phyloP scores from a whole-genome alignment of 352 stramenopile species.

The Phytophthora chlamydospora region DNA sequence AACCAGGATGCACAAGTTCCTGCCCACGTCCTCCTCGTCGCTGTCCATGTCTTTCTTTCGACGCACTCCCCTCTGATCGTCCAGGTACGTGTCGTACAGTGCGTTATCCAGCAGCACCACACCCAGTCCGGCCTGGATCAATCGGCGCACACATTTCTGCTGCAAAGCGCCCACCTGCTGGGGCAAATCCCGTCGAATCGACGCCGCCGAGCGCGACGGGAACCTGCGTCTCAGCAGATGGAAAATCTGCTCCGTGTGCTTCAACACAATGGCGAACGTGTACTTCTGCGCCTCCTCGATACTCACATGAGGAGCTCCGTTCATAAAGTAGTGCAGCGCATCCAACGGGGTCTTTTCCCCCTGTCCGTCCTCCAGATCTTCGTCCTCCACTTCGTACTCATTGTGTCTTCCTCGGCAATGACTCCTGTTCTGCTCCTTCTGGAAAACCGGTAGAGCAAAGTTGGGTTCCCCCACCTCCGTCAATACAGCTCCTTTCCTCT shows the following conservation, averaged over 20 bases:
- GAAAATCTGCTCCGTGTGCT: slow-evolving; percentile 83
- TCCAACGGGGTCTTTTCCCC: slow-evolving; percentile 22
- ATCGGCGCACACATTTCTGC: slow-evolving; percentile 79
- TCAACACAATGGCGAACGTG: slow-evolving; percentile 87
- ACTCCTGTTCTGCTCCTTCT: slow-evolving; percentile 18
- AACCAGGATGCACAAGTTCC: slow-evolving; percentile 82
- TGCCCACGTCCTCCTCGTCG: slow-evolving; percentile 58
- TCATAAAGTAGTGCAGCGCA: slow-evolving; percentile 37
- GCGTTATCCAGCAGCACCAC: slow-evolving; percentile 81
- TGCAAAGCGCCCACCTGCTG: slow-evolving; percentile 75
- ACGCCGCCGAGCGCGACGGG: slow-evolving; percentile 68
- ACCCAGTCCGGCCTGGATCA: slow-evolving; percentile 81
- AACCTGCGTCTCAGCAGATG: slow-evolving; percentile 68
- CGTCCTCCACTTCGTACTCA: slow-evolving; percentile 20
- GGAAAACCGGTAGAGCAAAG: slow-evolving; percentile 51
- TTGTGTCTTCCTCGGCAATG: slow-evolving; percentile 4
- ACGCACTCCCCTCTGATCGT: slow-evolving; percentile 30
- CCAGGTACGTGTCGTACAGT: slow-evolving; percentile 50
- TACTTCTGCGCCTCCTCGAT: slow-evolving; percentile 91
- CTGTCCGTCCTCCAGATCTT: slow-evolving; percentile 23
- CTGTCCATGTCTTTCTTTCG: slow-evolving; percentile 31
- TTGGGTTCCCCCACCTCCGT: slow-evolving; percentile 61
- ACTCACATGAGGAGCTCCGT: slow-evolving; percentile 65
- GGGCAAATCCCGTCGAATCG: slow-evolving; percentile 72
- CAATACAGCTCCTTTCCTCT: slow-evolving; percentile 55